Evolutionary conservation across 768 basidiomycete genomes (phyloP), one percentile per base, ranked within the genome.

Genomic region (Amylocystis lapponica): DNA sequence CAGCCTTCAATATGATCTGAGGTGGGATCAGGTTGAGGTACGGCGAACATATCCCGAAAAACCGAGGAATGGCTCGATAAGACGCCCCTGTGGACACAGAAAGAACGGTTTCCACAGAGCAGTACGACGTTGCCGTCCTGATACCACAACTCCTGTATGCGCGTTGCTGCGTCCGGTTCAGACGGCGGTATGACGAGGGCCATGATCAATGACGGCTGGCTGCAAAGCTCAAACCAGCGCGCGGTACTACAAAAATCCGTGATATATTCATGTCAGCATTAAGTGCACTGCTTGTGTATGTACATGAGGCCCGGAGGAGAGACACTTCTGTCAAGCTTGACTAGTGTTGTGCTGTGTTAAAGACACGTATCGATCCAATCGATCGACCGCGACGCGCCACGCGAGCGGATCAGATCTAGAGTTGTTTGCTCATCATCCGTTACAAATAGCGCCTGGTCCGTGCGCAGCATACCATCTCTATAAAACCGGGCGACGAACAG

Each of bases 31-130:
- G 44, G 45, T 17, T 47, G 43, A 5, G 46, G 38, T 16, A 47
- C 13, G 6, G 31, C 36, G 36, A 53, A 55, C 9, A 53, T 21
- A 21, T 55, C 48, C 7, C 29, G 16, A 30, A 55, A 49, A 3
- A 52, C 46, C 5, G 32, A 9, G 3, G 54, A 55, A 39, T 53
- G 41, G 17, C 45, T 45, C 2, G 54, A 25, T 12, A 55, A 46
- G 11, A 55, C 35, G 14, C 48, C 32, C 8, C 45, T 41, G 26
- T 55, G 46, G 3, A 51, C 39, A 32, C 51, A 43, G 39, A 47
- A 55, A 3, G 40, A 29, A 17, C 13, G 7, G 30, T 26, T 25
- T 12, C 30, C 27, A 4, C 41, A 45, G n/a, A 50, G 23, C 27
- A 50, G 25, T 7, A 46, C 36, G 26, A 50, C 44, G 27, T 46